Conservation (phyloP, 2,329 filamentous ascomycete species). For the Coniochaeta sp. region DNA sequence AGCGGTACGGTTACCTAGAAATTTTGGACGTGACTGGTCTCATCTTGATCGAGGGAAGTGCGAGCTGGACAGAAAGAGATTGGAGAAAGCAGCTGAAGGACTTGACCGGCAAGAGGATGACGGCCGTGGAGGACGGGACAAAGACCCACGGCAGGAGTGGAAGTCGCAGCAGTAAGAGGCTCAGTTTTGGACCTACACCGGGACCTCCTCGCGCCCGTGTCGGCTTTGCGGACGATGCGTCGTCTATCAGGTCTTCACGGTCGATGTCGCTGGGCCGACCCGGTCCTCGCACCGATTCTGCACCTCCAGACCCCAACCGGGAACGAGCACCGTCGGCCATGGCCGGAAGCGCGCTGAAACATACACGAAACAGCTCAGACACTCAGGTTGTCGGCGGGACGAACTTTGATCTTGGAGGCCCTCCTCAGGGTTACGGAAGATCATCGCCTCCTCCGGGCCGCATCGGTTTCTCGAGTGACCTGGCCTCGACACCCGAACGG, state of each 20-base stretch:
- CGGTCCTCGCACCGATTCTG: constrained; percentile 40
- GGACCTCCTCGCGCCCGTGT: constrained; percentile 36
- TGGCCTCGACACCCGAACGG: constrained; percentile 41
- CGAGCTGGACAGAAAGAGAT: constrained; percentile 74
- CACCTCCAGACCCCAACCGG: constrained; percentile 35
- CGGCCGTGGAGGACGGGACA: constrained; percentile 47
- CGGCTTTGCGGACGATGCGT: constrained; percentile 51
- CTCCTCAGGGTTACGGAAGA: constrained; percentile 25
- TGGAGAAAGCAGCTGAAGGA: constrained; percentile 91
- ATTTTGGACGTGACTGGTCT: constrained; percentile 75
- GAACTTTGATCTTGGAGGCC: constrained; percentile 25
- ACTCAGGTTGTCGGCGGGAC: constrained; percentile 22
- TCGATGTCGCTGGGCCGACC: constrained; percentile 41
- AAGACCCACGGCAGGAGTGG: constrained; percentile 42
- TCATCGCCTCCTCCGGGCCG: background rate
- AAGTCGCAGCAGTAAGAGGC: constrained; percentile 50
- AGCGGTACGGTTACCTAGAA: constrained; percentile 85
- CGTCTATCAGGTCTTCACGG: constrained; percentile 43
- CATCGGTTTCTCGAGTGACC: constrained; percentile 30
- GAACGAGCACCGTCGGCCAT: constrained; percentile 27
- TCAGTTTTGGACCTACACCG: constrained; percentile 41
- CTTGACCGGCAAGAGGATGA: constrained; percentile 73
- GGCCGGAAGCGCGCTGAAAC: constrained; percentile 23
- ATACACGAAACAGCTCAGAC: constrained; percentile 43
- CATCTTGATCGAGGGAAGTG: constrained; percentile 71